Conservation (phyloP, 352 stramenopile genomes). For the Pythium periplocum region DNA sequence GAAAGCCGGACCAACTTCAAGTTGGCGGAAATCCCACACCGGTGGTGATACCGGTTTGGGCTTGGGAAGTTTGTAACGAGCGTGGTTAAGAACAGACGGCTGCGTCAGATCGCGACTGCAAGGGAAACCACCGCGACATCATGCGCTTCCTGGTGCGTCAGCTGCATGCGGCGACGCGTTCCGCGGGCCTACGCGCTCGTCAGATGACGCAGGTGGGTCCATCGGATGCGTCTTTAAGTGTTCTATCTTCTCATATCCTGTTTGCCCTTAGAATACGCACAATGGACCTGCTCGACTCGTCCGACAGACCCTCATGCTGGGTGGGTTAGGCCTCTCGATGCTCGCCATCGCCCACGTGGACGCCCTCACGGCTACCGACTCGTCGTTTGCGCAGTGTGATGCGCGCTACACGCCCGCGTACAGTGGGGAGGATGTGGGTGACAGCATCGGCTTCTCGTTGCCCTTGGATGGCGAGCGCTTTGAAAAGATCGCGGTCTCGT, state of each 20-base stretch:
- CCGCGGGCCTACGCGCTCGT: not conserved
- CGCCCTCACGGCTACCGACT: conserved; percentile 6
- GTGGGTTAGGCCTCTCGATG: conserved; percentile 22
- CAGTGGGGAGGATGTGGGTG: conserved; percentile 17
- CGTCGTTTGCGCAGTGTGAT: conserved; percentile 16
- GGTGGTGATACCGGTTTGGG: no score
- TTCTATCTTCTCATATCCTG: no score
- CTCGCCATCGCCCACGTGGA: conserved; percentile 19
- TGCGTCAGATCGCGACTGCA: no score
- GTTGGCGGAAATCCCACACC: no score
- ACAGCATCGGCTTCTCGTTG: conserved; percentile 16
- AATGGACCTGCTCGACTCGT: not conserved
- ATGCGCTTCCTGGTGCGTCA: conserved; percentile 15
- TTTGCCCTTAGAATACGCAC: no score
- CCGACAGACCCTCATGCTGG: conserved; percentile 19
- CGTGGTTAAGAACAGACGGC: no score
- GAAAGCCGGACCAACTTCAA: no score
- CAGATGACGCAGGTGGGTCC: not conserved
- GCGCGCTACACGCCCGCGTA: conserved; percentile 20
- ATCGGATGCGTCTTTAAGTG: no score
- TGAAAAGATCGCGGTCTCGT: conserved; percentile 1
- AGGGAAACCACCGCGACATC: no score
- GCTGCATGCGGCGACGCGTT: not conserved
- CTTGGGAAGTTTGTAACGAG: no score
- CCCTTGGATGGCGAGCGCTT: conserved; percentile 18